phyloP scores from a whole-genome alignment of 1,284 basidiomycete species.

The Prillingera fragicola region DNA sequence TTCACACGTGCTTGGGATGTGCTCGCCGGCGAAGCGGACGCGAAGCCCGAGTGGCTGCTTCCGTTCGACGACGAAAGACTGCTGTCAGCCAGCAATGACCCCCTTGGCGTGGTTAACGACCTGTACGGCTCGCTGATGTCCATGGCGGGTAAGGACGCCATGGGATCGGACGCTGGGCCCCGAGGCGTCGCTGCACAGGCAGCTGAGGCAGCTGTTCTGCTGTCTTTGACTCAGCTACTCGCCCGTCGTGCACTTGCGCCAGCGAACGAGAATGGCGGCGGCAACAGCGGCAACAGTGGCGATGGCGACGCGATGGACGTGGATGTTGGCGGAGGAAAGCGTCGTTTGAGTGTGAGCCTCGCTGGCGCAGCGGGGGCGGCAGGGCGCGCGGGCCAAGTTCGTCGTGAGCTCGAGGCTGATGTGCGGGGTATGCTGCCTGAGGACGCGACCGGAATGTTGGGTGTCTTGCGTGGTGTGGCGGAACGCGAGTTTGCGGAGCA shows the following conservation, averaged over 20 bases:
- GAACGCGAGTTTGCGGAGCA: constrained; percentile 35
- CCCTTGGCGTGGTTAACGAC: constrained; percentile 55
- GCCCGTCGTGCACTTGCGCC: constrained; percentile 52
- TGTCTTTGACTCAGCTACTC: constrained; percentile 30
- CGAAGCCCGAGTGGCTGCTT: constrained; percentile 10
- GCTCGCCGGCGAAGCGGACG: constrained; percentile 66
- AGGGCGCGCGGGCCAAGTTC: constrained; percentile 3
- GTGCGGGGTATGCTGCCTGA: constrained; percentile 62
- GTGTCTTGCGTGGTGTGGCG: constrained; percentile 59
- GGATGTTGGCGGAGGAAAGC: constrained; percentile 47
- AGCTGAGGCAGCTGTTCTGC: constrained; percentile 44
- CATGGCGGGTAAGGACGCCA: constrained; percentile 63
- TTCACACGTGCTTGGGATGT: constrained; percentile 66
- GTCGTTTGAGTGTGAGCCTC: neutral
- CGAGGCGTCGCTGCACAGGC: constrained; percentile 15
- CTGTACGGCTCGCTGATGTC: constrained; percentile 69
- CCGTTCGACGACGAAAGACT: constrained; percentile 16
- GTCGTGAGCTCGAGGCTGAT: constrained; percentile 67
- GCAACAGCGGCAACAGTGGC: neutral
- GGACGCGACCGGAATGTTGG: constrained; percentile 50
- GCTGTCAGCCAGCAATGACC: constrained; percentile 22
- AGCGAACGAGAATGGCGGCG: neutral
- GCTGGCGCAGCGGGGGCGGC: neutral
- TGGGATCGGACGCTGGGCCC: constrained; percentile 52
- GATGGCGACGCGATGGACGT: constrained; percentile 21